Evolutionary conservation across 805 yeast genomes (phyloP), one percentile per base, ranked within the genome.

Genomic region (Suhomyces tanzawaensis): DNA sequence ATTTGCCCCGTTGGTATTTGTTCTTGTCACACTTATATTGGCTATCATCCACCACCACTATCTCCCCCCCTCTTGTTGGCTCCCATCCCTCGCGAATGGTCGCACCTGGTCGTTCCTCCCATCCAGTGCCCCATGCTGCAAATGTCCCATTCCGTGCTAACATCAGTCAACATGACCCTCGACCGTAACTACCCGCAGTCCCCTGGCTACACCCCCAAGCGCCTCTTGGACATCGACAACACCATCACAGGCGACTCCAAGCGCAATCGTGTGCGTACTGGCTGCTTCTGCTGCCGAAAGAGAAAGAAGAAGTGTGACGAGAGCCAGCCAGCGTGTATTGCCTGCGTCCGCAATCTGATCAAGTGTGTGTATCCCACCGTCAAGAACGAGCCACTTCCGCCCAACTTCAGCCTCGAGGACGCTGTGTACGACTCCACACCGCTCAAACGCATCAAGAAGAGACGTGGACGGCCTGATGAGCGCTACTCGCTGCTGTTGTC

Each of bases 291-390:
- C 19, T 45, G 50, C 32, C 34, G 50, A 11, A 41, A 40, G 28
- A 37, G 50, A 16, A 46, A 46, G 39, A 46, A 46, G 42, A 46
- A 44, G 37, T 46, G 50, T 28, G 50, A 46, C 19, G 50, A 46
- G 31, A 12, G 26, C 7, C 41, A 35, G n/a, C 50, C 50, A 6
- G 21, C 37, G 7, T 46, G 50, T 19, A 25, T 15, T 9, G 47
- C 41, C 6, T 46, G 50, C 30, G 32, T 39, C 8, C 36, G 44
- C 16, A 44, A 45, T 19, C 18, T 40, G 5, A 19, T 39, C 37
- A 35, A 37, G 29, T 46, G 50, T 30, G 34, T 39, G 18, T 46
- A 42, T 27, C 50, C 50, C 8, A 29, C 26, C 27, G 16, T 30
- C 22, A 32, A 30, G 12, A 42, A 45, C 19, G 45, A 41, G 27